phyloP scores from a whole-genome alignment of 2,329 filamentous ascomycete genomes.

The Tothia fuscella region DNA sequence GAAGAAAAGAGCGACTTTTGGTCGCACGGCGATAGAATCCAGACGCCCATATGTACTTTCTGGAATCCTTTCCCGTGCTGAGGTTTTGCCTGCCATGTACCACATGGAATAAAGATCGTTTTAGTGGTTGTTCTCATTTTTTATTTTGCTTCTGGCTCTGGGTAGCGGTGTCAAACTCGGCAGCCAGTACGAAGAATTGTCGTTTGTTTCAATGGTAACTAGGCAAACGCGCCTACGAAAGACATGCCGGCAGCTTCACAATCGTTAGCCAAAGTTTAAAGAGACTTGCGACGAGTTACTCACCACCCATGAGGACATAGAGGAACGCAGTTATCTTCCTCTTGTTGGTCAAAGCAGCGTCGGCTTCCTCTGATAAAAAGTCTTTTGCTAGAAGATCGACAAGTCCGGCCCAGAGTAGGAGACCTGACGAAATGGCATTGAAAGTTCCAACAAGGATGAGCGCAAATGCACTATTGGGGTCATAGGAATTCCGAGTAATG shows the following conservation, averaged over 20 bases:
- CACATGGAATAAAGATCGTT: not conserved
- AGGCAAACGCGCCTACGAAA: constrained; percentile 26
- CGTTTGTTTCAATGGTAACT: constrained; percentile 10
- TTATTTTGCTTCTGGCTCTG: too few relatives aligned
- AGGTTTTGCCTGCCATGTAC: not conserved
- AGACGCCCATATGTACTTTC: not conserved
- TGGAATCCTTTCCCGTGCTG: not conserved
- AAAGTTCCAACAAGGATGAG: constrained; percentile 53
- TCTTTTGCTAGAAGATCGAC: constrained; percentile 54
- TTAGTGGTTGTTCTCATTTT: not conserved
- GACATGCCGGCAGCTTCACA: constrained; percentile 22
- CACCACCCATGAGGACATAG: constrained; percentile 24
- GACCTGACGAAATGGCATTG: constrained; percentile 52
- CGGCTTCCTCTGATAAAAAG: constrained; percentile 42
- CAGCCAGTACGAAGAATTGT: not conserved
- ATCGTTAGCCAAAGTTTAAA: not conserved
- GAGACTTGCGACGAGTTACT: not conserved
- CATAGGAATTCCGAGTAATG: constrained; percentile 43
- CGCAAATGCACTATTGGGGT: constrained; percentile 51
- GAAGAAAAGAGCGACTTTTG: not conserved
- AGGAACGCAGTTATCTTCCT: constrained; percentile 43
- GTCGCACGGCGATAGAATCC: not conserved
- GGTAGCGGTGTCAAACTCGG: not conserved
- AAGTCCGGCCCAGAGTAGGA: constrained; percentile 49
- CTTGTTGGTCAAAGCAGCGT: constrained; percentile 37